phyloP scores from a whole-genome alignment of 208 protist genomes.

The Polymyxa betae region DNA sequence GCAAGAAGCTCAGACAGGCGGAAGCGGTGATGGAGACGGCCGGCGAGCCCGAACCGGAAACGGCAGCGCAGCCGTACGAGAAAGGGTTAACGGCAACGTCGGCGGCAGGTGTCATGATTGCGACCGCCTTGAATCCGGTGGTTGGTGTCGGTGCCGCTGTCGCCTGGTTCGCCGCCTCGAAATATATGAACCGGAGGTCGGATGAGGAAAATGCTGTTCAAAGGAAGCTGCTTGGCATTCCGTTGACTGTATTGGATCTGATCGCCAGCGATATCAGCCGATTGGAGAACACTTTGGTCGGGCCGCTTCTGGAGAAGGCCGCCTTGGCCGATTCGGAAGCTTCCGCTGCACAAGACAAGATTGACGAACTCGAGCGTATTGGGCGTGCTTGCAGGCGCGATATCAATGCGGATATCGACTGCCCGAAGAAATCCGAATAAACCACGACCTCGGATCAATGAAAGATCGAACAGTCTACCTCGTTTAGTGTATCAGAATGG shows the following conservation, averaged over 20 bases:
- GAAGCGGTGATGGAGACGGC: neutral
- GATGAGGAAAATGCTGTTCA: neutral
- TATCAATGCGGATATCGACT: neutral
- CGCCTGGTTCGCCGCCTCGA: neutral
- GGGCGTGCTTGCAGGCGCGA: neutral
- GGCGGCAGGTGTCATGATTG: neutral
- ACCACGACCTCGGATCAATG: too few species aligned
- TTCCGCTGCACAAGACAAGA: neutral
- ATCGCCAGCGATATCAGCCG: neutral
- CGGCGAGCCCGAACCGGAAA: neutral
- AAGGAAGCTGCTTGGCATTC: neutral
- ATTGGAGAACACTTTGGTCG: neutral
- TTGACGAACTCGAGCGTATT: neutral
- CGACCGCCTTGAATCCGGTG: neutral
- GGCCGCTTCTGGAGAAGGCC: neutral
- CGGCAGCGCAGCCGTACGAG: neutral
- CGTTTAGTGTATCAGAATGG: too few species aligned
- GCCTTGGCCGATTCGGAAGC: neutral
- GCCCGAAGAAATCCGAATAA: too few species aligned
- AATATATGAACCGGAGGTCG: neutral
- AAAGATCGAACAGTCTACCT: too few species aligned
- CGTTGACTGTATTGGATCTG: neutral
- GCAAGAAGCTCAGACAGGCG: too few species aligned
- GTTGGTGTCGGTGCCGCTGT: conserved; percentile 37
- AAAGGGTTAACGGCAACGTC: conserved; percentile 14